Conservation (phyloP, 495 filamentous ascomycete genomes). For the Penicillium mononematosum region DNA sequence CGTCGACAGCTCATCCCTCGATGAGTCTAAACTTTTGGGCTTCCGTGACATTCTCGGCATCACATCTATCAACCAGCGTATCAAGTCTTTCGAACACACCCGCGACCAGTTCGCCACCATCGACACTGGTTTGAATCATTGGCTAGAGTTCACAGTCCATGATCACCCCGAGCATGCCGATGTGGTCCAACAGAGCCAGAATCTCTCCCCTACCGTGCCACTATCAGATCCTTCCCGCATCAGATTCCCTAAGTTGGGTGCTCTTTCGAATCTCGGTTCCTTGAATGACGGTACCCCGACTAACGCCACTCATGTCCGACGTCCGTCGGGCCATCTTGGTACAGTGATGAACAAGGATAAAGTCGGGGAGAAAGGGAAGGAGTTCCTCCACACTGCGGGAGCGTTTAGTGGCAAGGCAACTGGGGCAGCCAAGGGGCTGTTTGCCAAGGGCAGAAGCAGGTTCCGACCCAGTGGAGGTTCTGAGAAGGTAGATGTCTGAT, state of each 20-base stretch:
- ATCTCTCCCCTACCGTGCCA: constrained; percentile 28
- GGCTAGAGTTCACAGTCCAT: constrained; percentile 57
- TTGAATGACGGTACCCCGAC: constrained; percentile 47
- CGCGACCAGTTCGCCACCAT: constrained; percentile 66
- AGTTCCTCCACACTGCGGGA: constrained; percentile 77
- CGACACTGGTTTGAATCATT: constrained; percentile 72
- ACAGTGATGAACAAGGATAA: constrained; percentile 43
- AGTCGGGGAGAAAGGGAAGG: constrained; percentile 76
- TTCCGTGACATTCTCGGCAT: constrained; percentile 75
- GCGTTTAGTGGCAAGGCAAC: constrained; percentile 66
- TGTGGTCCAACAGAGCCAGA: constrained; percentile 38
- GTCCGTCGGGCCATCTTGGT: constrained; percentile 39
- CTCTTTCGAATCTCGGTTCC: constrained; percentile 34
- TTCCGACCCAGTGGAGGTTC: constrained; percentile 58
- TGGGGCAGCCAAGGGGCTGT: constrained; percentile 79
- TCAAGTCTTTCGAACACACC: constrained; percentile 65
- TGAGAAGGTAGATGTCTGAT: constrained; percentile 79
- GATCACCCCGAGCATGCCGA: constrained; percentile 53
- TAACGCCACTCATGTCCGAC: constrained; percentile 34
- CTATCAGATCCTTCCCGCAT: constrained; percentile 38
- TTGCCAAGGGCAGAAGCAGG: constrained; percentile 83
- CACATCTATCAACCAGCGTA: constrained; percentile 59
- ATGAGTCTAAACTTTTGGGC: constrained; percentile 46
- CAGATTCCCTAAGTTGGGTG: constrained; percentile 48
- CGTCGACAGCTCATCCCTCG: constrained; percentile 14